Evolutionary conservation across 2,329 filamentous ascomycete species (phyloP), one percentile per base, ranked within the genome.

Genomic region (Penicillium capsulatum): DNA sequence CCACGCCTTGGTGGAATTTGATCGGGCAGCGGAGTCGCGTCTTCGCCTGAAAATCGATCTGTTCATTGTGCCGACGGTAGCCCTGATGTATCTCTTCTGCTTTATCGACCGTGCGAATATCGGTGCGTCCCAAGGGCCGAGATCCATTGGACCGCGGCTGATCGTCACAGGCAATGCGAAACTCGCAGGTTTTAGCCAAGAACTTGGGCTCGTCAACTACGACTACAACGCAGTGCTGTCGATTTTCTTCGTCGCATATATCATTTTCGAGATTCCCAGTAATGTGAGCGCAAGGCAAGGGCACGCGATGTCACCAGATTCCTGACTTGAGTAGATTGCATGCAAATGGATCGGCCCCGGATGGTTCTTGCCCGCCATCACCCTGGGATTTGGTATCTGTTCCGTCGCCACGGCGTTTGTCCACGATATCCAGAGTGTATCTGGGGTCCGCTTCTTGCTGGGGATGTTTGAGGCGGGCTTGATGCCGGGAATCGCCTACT

Each of bases 91-190:
- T 52, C 71, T 86, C 0, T 85, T 86, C 54, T 85, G 81, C 64
- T 86, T 85, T 62, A 84, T 86, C 47, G 83, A 86, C 52, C 73
- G 83, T n/a, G 80, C 82, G 16, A 86, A 86, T 45, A 82, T 87
- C 26, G 83, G 81, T 81, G 55, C 7, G 45, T 38, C 9, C 5
- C n/a, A 9, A 22, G 5, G 19, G 5, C 9, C 19, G 19, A 22
- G 9, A 22, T 22, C 5, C 5, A 9, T 22, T 11, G 9, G 22
- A 10, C 11, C 8, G 8, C 28, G 14, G 2, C 17, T 30, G 15
- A 17, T 13, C 17, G 15, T 13, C 14, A 35, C 36, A 82, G 79
- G 81, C n/a, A 86, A 86, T 58, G 82, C 81, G 2, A 75, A 73
- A 46, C 67, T 86, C 13, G 81, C 81, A 3, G 81, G 81, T 0